Evolutionary conservation across 2,329 filamentous ascomycete species (phyloP), one percentile per base, ranked within the genome.

Genomic region (Arthrobotrys pseudoclavata): DNA sequence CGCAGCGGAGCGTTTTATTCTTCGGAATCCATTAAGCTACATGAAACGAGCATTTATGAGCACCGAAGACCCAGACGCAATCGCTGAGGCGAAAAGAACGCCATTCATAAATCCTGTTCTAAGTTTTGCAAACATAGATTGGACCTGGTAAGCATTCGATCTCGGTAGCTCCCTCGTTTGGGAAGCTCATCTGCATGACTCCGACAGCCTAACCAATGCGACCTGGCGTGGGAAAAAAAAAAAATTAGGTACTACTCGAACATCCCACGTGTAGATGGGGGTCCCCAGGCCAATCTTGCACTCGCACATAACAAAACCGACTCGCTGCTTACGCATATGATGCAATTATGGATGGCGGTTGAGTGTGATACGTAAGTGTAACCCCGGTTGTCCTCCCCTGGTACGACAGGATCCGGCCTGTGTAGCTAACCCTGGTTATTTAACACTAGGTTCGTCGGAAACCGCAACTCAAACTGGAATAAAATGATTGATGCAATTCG

Each of bases 401-500:
- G 55, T 26, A 10, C 34, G 34, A 60, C 55, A n/a, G 4, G 12
- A n/a, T 15, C 15, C 18, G 31, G 20, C 7, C 9, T 24, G 31
- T 62, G 34, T 29, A 48, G 20, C 40, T 74, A 18, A 74, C 52
- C 29, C 22, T 34, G 3, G 22, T 7, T 24, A 29, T 40, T 31
- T 26, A 20, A 66, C 29, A 31, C 15, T 47, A 76, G 72, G 9
- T 76, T 76, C n/a, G 66, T 76, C 26, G 72, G 72, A 24, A 76
- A 76, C 24, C 66, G 72, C 31, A 76, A 76, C 47, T 76, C 72
- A 9, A 76, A 76, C 20, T 76, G 72, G 72, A 76, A 76, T 53
- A 76, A 76, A 24, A 66, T 76, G 66, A 76, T 76, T 34, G 72
- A 76, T 53, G 66, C 64, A 29, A 52, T 76, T 31, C 55, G 72